Base-by-base conservation (phyloP, 148 eudicot species). In the Pharnaceum exiguum region DNA sequence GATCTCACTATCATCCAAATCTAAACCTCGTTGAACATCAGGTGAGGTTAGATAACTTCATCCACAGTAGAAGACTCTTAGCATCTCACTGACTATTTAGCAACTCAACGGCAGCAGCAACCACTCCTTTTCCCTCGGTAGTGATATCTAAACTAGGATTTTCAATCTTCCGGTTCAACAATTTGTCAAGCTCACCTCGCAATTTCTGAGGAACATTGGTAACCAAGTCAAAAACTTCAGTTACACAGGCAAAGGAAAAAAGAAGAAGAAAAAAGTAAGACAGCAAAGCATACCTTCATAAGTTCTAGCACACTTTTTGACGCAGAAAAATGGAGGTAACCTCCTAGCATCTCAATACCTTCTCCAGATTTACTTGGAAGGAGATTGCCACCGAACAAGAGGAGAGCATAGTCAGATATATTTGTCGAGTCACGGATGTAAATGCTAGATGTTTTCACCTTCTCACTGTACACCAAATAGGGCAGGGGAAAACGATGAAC, bases 291-390 rank as follows among this genome's bases (percentile, higher is more conserved):
- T 73, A 88, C 98, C 98, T 72, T 75, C 46, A 93, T 88, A 60
- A 93, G 73, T 48, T 83, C 96, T 62, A 93, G 57, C 56, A 88
- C 96, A 43, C 74, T 88, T 69, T 78, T 83, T 31, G 98, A 93
- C 26, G 98, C 95, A 21, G 96, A 93, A 64, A 93, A 93, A 71
- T 88, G 90, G 56, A 93, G 95, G 71, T 93, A 93, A 25, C 98
- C 98, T 11, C 90, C 96, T 33, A 93, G 90, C 98, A 93, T 93
- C 75, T 93, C 99, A 44, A 93, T 93, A 22, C 99, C 99, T 66
- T 79, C 84, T 32, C 96, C 96, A n/a, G 75, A 77, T 69, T 80
- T 68, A 75, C 89, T 83, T 0, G 95, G 82, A 68, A 80, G 68
- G 60, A 93, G 91, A 76, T 78, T 89, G 51, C 99, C 99, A n/a